These are phyloP conservation scores for Petrea volubilis DNA, from an alignment of 257 asterid genomes.

Conservation along the genomic window DNA sequence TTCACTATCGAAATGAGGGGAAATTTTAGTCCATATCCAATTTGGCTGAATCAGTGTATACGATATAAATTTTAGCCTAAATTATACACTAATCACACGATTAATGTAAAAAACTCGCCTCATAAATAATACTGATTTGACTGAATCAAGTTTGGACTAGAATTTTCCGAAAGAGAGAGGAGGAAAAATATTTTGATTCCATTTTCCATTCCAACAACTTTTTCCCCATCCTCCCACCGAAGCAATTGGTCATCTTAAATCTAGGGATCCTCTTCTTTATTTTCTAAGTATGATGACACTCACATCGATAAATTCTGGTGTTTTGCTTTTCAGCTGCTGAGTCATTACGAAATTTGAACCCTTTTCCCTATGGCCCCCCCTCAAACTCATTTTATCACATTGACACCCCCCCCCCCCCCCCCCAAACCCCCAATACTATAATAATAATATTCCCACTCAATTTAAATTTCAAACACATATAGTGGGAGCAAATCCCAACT, in stretches of 20 bases:
- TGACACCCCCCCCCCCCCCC: too few species aligned
- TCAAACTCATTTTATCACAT: too few species aligned
- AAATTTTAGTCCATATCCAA: too few species aligned
- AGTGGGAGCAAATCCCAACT: constrained; percentile 44
- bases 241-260: neutral
- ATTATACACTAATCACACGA: too few species aligned
- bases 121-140: too few species aligned
- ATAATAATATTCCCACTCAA: constrained; percentile 23
- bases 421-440: too few species aligned
- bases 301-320: constrained; percentile 18
- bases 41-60: too few species aligned
- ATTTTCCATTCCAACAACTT: constrained; percentile 4
- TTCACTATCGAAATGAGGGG: too few species aligned
- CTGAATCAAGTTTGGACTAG: too few species aligned
- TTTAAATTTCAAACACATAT: constrained; percentile 32
- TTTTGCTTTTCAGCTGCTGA: constrained; percentile 7
- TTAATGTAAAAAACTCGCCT: too few species aligned
- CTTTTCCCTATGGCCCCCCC: constrained; percentile 19
- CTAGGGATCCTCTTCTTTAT: constrained; percentile 13
- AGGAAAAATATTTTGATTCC: constrained; percentile 3
- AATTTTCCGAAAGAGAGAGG: neutral
- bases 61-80: too few species aligned
- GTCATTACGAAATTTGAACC: constrained; percentile 23
- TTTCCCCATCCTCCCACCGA: neutral
- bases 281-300: neutral